Evolutionary conservation across 2,329 filamentous ascomycete genomes (phyloP), one percentile per base, ranked within the genome.

Genomic region (Fusarium annulatum): DNA sequence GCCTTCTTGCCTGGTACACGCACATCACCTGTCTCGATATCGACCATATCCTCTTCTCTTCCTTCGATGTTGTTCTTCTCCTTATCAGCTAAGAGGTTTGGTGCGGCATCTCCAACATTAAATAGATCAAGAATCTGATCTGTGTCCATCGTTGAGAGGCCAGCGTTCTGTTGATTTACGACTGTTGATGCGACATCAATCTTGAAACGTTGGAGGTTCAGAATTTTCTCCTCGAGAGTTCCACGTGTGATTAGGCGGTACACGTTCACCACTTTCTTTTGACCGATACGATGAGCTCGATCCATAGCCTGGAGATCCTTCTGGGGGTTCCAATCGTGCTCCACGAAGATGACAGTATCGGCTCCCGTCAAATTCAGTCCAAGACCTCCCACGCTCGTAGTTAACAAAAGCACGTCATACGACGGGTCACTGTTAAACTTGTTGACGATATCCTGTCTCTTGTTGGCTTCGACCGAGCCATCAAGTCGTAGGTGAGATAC

Each of bases 231-330:
- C 83, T 99, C 96, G 55, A 99, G 85, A 4, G 97, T 99, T 71
- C 96, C 96, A 75, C 96, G 90, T 10, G 96, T 99, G 78, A 99
- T 96, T 74, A 99, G 88, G 30, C 96, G 94, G 83, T 99, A 99
- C 21, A 99, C 96, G 80, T 99, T 99, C 76, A 99, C 96, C 42
- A 98, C 96, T 89, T 98, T 99, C 90, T 99, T 99, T 86, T 99
- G 96, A 4, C 96, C 96, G 78, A 99, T 98, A 77, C 96, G 92
- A 86, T 99, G 96, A 14, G 96, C 96, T 68, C 96, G 94, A 81
- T 99, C 96, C 96, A 99, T 99, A 75, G 96, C 96, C 81, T 99
- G 96, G 76, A 99, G 90, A 83, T 99, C 96, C 83, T 97, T 97
- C 81, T 99, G 96, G 38, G 96, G 96, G 81, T 99, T 99, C 96